Conservation (phyloP, 2,329 filamentous ascomycete species). For the Stachybotrys chlorohalonatus region DNA sequence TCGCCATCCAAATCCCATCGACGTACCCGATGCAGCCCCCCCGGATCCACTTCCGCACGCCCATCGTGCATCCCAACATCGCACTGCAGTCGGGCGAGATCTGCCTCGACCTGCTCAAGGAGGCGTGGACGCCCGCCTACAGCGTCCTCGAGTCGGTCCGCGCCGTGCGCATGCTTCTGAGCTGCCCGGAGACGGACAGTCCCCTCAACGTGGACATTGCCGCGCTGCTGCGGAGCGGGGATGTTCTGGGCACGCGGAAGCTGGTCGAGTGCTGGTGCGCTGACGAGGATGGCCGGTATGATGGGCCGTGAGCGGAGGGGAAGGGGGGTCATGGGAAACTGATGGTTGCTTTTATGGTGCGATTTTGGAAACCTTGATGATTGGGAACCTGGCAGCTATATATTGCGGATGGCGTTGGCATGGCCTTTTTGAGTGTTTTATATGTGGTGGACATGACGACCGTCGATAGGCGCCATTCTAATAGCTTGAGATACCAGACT, state of each 20-base stretch:
- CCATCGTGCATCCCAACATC: constrained; percentile 77
- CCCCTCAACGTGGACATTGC: constrained; percentile 76
- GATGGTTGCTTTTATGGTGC: too few relatives aligned
- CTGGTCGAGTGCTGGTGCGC: constrained; percentile 64
- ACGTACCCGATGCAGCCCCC: constrained; percentile 76
- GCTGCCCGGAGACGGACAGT: constrained; percentile 60
- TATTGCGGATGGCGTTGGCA: background rate
- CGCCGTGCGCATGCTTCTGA: constrained; percentile 57
- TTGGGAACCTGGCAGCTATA: background rate
- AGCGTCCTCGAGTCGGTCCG: constrained; percentile 68
- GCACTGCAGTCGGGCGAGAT: constrained; percentile 71
- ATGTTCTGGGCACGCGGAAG: constrained; percentile 56
- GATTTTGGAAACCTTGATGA: too few relatives aligned
- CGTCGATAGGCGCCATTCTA: background rate
- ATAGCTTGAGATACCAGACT: background rate
- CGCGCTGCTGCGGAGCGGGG: constrained; percentile 58
- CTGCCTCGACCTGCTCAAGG: constrained; percentile 77
- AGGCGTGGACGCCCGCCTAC: constrained; percentile 79
- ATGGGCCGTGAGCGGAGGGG: constrained; percentile 21
- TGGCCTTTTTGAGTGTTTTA: background rate
- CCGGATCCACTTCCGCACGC: constrained; percentile 70
- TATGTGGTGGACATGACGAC: background rate
- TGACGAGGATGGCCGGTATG: constrained; percentile 24
- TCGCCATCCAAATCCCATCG: constrained; percentile 65
- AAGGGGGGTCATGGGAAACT: too few relatives aligned